Evolutionary conservation across 768 basidiomycete species (phyloP), one percentile per base, ranked within the genome.

Genomic region (Coprinopsis sp.): DNA sequence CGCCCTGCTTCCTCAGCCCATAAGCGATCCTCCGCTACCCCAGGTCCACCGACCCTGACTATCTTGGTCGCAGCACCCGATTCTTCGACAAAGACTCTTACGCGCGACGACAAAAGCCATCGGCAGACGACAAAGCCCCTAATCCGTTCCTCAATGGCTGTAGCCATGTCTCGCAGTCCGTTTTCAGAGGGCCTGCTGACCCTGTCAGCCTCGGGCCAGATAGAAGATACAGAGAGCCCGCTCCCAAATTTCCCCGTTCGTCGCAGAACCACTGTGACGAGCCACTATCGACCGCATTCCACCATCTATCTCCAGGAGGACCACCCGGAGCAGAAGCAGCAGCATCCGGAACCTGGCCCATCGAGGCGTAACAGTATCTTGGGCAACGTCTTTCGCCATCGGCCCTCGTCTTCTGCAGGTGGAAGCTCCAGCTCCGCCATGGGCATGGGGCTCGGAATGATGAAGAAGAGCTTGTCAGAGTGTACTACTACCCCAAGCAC

Each of bases 251-350:
- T 25, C 44, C 28, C 33, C 23, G 18, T 22, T 18, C 54, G 37
- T 13, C 47, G 47, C 5, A 52, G 47, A 16, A 51, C 52, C 11
- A 48, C 52, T 31, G 46, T 51, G 12, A 51, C 47, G 22, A 62
- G 66, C 33, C 70, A 73, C 48, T 73, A 73, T 50, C 65, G 67
- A 33, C 70, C 72, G 1, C 61, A 67, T 50, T 73, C 73, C 1
- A 61, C 65, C 3, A 52, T 70, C 33, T 54, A 62, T 31, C 47
- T 60, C 10, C 61, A 65, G 4, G 44, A 52, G 19, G 29, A 40
- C 5, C 33, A 46, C 16, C 36, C 53, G 27, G 37, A 51, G 5
- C 25, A 23, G 38, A 2, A 18, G 6, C 22, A 4, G 19, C 22
- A 12, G 23, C 33, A 41, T 25, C 40, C n/a, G n/a, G n/a, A n/a